Evolutionary conservation across 306 rosid species (phyloP).

Genomic region (Medicago arabica): DNA sequence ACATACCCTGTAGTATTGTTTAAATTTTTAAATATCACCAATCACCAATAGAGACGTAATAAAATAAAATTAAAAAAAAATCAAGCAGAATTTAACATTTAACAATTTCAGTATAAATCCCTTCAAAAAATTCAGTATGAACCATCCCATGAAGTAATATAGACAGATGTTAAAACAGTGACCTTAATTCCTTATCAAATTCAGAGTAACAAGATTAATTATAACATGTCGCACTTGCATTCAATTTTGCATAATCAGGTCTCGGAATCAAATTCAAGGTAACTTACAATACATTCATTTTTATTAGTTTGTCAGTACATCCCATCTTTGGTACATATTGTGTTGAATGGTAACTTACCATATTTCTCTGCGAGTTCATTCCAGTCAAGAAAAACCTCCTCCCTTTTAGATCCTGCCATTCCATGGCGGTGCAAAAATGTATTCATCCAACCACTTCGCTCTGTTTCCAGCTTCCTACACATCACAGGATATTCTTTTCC

Average conservation of each 20-base stretch:
- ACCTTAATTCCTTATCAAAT: not conserved
- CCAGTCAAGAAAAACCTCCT: slow-evolving; percentile 87
- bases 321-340: not conserved
- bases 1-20: slow-evolving; percentile 76
- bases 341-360: slow-evolving; percentile 54
- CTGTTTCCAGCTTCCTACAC: slow-evolving; percentile 62
- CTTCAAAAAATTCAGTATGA: not conserved
- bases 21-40: slow-evolving; percentile 20
- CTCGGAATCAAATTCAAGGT: not conserved
- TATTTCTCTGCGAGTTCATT: slow-evolving; percentile 79
- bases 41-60: not conserved
- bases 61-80: not conserved
- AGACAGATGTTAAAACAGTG: slow-evolving; percentile 3
- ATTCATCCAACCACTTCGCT: slow-evolving; percentile 53
- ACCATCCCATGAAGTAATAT: slow-evolving; percentile 9
- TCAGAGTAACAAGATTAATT: slow-evolving; percentile 10
- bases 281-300: not conserved
- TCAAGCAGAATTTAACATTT: slow-evolving; percentile 1
- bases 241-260: not conserved
- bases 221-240: slow-evolving; percentile 2
- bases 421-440: slow-evolving; percentile 42
- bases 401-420: slow-evolving; percentile 47
- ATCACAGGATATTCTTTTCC: slow-evolving; percentile 90
- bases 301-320: not conserved
- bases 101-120: slow-evolving; percentile 9